phyloP scores from a whole-genome alignment of 768 basidiomycete species.

The Boletus fagicola region DNA sequence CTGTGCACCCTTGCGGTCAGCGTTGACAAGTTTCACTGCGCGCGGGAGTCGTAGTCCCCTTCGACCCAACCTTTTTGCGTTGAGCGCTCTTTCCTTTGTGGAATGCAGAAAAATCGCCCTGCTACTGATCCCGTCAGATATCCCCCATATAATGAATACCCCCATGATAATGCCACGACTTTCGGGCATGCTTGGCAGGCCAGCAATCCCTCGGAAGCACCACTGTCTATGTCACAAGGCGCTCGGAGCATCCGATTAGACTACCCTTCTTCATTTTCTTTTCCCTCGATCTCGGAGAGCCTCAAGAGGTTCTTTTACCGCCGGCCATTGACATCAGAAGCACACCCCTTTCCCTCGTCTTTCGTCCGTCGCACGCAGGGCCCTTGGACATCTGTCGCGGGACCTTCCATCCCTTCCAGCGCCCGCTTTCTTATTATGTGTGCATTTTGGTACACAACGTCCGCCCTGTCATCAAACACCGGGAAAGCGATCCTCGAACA shows the following conservation, averaged over 20 bases:
- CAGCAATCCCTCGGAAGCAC: slow-evolving; percentile 17
- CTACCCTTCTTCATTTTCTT: slow-evolving; percentile 6
- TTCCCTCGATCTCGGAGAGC: slow-evolving; percentile 11
- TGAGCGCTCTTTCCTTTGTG: slow-evolving; percentile 5
- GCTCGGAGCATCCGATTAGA: slow-evolving; percentile 6
- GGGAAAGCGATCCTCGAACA: slow-evolving; percentile 92
- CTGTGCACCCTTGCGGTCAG: slow-evolving; percentile 3
- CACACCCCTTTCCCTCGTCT: slow-evolving; percentile 22
- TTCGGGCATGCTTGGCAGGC: slow-evolving; percentile 25
- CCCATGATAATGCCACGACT: slow-evolving; percentile 14
- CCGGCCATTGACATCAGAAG: slow-evolving; percentile 12
- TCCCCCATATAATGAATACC: slow-evolving; percentile 18
- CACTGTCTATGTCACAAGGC: slow-evolving; percentile 8
- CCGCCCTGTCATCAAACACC: slow-evolving; percentile 93
- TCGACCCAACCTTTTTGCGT: not conserved
- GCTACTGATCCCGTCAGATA: slow-evolving; percentile 15
- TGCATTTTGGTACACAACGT: slow-evolving; percentile 88
- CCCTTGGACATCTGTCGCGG: slow-evolving; percentile 16
- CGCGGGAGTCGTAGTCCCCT: not conserved
- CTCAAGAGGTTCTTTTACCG: slow-evolving; percentile 21
- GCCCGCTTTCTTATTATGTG: slow-evolving; percentile 77
- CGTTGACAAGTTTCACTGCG: not conserved
- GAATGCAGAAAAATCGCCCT: slow-evolving; percentile 23
- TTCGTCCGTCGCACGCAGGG: slow-evolving; percentile 25
- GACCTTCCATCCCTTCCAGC: slow-evolving; percentile 28